A percentile compares a stretch with the other conserved stretches of the same genome.
phyloP scores from a whole-genome alignment of 805 yeast species.

The Ogataea neopini region DNA sequence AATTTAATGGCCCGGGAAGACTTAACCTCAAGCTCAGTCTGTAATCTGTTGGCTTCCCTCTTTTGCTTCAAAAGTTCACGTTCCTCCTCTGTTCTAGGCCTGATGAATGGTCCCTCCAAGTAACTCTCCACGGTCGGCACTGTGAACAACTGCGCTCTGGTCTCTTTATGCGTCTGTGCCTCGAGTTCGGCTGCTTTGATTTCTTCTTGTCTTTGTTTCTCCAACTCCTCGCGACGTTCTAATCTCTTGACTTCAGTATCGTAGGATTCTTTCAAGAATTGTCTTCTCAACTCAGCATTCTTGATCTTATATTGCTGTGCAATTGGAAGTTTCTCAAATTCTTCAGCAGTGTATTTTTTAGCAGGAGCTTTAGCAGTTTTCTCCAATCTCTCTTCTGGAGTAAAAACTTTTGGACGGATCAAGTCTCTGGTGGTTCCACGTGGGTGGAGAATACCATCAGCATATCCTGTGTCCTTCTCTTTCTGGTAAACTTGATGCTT shows the following conservation, averaged over 20 bases:
- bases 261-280: slow-evolving; percentile 64
- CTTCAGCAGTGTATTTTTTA: slow-evolving; percentile 31
- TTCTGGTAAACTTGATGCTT: slow-evolving; percentile 52
- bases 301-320: slow-evolving; percentile 48
- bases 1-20: slow-evolving; percentile 56
- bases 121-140: slow-evolving; percentile 76
- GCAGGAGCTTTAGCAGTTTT: slow-evolving; percentile 52
- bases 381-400: slow-evolving; percentile 61
- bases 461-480: slow-evolving; percentile 63
- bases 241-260: slow-evolving; percentile 39
- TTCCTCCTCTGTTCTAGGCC: slow-evolving; percentile 74
- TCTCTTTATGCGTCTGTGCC: slow-evolving; percentile 42
- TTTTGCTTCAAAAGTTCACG: slow-evolving; percentile 53
- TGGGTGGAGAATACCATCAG: slow-evolving; percentile 70
- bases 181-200: slow-evolving; percentile 29
- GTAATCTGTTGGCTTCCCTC: slow-evolving; percentile 65
- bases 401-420: slow-evolving; percentile 49
- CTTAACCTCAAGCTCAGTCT: slow-evolving; percentile 51
- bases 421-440: slow-evolving; percentile 59
- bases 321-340: slow-evolving; percentile 37
- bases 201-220: slow-evolving; percentile 28
- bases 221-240: slow-evolving; percentile 33
- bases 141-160: slow-evolving; percentile 62
- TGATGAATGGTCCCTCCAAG: slow-evolving; percentile 68
- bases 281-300: slow-evolving; percentile 68